A percentile compares a stretch with the other conserved stretches of the same genome.
Conservation (phyloP, 345 rosid genomes). For the Lepidium africanum region DNA sequence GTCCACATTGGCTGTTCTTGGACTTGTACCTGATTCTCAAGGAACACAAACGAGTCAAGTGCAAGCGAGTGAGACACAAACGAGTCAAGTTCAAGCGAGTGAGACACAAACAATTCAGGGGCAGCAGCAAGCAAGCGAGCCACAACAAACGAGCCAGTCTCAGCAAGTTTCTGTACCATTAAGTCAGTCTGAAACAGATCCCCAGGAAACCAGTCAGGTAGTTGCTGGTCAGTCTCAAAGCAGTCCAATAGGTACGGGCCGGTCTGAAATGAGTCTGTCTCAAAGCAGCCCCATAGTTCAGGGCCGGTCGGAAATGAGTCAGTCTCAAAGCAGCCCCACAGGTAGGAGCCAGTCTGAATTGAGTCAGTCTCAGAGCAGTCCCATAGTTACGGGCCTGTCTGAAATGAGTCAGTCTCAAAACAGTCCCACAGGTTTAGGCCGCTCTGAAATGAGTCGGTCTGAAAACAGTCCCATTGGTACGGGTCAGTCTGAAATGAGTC, state of each 20-base stretch:
- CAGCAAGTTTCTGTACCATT: conserved; percentile 15
- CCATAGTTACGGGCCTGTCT: background rate
- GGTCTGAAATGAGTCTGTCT: conserved; percentile 2
- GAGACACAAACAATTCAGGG: conserved; percentile 8
- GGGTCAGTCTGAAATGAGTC: background rate
- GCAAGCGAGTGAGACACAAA: conserved; percentile 15
- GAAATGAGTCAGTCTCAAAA: background rate
- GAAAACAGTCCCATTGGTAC: background rate
- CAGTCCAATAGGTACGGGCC: conserved; percentile 3
- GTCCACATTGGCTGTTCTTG: conserved; percentile 68
- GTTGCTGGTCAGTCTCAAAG: conserved; percentile 15
- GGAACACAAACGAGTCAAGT: conserved; percentile 18
- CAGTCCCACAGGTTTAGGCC: background rate
- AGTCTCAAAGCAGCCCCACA: conserved; percentile 8
- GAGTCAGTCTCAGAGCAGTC: conserved; percentile 9
- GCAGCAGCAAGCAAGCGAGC: conserved; percentile 16
- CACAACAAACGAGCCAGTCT: conserved; percentile 14
- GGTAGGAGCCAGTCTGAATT: background rate
- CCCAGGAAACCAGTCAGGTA: conserved; percentile 17
- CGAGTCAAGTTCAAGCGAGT: conserved; percentile 16
- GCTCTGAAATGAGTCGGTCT: background rate
- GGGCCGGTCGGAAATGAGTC: conserved; percentile 9
- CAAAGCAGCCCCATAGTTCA: conserved; percentile 14
- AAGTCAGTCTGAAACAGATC: conserved; percentile 13
- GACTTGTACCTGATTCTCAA: conserved; percentile 65